phyloP scores from a whole-genome alignment of 371 early-diverging fungal species.

The Apophysomyces trapeziformis region DNA sequence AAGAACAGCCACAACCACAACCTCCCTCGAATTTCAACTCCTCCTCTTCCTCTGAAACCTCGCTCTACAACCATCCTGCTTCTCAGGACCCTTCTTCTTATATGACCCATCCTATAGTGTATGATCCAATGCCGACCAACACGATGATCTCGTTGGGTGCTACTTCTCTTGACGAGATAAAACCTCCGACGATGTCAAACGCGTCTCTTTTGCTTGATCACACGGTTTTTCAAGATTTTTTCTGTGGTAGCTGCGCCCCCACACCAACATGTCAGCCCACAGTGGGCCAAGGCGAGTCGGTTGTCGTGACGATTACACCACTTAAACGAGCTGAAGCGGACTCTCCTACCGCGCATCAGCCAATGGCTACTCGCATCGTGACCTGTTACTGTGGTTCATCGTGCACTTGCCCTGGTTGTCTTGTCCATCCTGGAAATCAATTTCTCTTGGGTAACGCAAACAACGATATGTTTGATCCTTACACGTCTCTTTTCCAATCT shows the following conservation, averaged over 20 bases:
- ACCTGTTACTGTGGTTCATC: slow-evolving; percentile 31
- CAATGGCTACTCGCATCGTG: slow-evolving; percentile 25
- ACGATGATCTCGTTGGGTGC: slow-evolving; percentile 17
- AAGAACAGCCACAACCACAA: neutral
- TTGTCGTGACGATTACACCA: slow-evolving; percentile 52
- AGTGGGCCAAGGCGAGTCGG: slow-evolving; percentile 36
- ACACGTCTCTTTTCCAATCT: slow-evolving; percentile 11
- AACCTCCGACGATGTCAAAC: slow-evolving; percentile 20
- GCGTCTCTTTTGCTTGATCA: slow-evolving; percentile 3
- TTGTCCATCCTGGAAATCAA: slow-evolving; percentile 28
- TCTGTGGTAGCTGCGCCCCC: slow-evolving; percentile 10
- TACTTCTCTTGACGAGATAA: neutral
- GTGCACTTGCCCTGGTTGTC: slow-evolving; percentile 32
- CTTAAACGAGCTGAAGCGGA: slow-evolving; percentile 14
- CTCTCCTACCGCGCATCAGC: slow-evolving; percentile 12
- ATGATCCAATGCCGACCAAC: neutral
- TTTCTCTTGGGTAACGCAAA: slow-evolving; percentile 8
- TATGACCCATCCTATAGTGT: neutral
- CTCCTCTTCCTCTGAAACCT: slow-evolving; percentile 8
- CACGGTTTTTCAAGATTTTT: slow-evolving; percentile 13
- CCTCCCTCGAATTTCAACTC: neutral
- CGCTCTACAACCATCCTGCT: neutral
- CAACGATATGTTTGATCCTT: slow-evolving; percentile 25
- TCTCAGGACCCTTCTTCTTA: neutral
- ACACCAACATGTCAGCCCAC: slow-evolving; percentile 1